These are phyloP conservation scores for Arabidopsis lyrata DNA, from an alignment of 441 rosid species.

Conservation along the genomic window DNA sequence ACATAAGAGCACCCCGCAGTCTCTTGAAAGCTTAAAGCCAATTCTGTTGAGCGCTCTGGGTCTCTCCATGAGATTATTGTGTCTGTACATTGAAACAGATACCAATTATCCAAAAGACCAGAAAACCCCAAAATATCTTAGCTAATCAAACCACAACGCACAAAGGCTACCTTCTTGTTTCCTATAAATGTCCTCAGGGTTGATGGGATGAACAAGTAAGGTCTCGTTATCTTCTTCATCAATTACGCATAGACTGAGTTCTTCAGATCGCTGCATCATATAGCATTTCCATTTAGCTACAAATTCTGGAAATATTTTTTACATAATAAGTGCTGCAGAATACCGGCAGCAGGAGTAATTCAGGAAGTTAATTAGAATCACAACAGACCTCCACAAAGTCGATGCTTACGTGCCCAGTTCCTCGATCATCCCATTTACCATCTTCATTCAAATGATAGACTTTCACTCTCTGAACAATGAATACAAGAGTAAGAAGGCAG, in stretches of 20 bases:
- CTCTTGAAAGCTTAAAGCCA: conserved; percentile 99
- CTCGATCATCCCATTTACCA: conserved; percentile 99
- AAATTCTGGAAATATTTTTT: conserved; percentile 9
- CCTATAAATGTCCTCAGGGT: conserved; percentile 87
- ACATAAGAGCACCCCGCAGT: conserved; percentile 93
- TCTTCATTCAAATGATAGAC: conserved; percentile 89
- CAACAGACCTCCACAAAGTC: conserved; percentile 90
- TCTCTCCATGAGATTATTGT: conserved; percentile 99
- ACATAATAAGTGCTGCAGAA: conserved; percentile 30
- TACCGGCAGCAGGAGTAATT: conserved; percentile 22
- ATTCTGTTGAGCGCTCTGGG: conserved; percentile 84
- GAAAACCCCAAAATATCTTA: conserved; percentile 9
- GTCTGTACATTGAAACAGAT: conserved; percentile 57
- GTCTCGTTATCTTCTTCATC: conserved; percentile 97
- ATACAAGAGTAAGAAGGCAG: conserved; percentile 27
- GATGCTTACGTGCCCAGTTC: conserved; percentile 94
- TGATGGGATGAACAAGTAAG: conserved; percentile 88
- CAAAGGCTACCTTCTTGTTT: conserved; percentile 92
- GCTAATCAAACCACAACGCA: conserved; percentile 16
- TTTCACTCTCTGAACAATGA: conserved; percentile 82
- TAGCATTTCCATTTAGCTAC: conserved; percentile 31
- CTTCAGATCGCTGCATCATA: conserved; percentile 84
- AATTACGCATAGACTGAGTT: conserved; percentile 79
- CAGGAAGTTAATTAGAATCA: conserved; percentile 26
- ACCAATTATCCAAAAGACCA: conserved; percentile 14